phyloP scores from a whole-genome alignment of 2,329 filamentous ascomycete species.

The Scytalidium lignicola region DNA sequence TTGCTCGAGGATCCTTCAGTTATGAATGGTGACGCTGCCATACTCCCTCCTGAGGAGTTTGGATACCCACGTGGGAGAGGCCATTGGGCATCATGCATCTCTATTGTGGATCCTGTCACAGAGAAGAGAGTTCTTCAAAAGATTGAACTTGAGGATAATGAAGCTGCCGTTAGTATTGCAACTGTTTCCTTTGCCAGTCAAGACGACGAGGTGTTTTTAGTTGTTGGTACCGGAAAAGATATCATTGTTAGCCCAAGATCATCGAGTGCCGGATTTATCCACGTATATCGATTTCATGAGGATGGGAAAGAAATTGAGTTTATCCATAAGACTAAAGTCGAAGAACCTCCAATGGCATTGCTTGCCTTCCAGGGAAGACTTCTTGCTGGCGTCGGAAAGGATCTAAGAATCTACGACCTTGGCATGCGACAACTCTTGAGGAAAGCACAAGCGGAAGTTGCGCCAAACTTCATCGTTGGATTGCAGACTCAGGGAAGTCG shows the following conservation, averaged over 20 bases:
- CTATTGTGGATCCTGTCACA: conserved; percentile 76
- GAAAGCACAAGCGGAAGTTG: conserved; percentile 79
- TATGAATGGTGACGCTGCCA: conserved; percentile 66
- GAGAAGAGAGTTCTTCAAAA: conserved; percentile 71
- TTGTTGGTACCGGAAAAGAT: conserved; percentile 91
- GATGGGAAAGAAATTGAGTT: conserved; percentile 87
- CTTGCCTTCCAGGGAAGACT: conserved; percentile 89
- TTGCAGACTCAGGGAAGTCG: conserved; percentile 87
- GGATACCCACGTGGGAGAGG: conserved; percentile 79
- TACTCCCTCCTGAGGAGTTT: conserved; percentile 75
- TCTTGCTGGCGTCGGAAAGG: conserved; percentile 76
- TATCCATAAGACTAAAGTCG: conserved; percentile 92
- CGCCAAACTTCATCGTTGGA: conserved; percentile 78
- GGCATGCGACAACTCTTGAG: conserved; percentile 89
- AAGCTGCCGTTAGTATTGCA: conserved; percentile 82
- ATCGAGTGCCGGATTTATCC: conserved; percentile 75
- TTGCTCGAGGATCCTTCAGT: conserved; percentile 67
- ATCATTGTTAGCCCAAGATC: conserved; percentile 73
- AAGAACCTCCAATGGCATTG: conserved; percentile 84
- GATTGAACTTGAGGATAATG: conserved; percentile 81
- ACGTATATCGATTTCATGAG: conserved; percentile 86
- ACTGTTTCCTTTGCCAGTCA: conserved; percentile 83
- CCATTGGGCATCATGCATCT: conserved; percentile 95
- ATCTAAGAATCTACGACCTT: conserved; percentile 83
- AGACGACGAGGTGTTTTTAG: conserved; percentile 83